phyloP scores from a whole-genome alignment of 805 yeast species.

The Danielozyma ontarioensis region DNA sequence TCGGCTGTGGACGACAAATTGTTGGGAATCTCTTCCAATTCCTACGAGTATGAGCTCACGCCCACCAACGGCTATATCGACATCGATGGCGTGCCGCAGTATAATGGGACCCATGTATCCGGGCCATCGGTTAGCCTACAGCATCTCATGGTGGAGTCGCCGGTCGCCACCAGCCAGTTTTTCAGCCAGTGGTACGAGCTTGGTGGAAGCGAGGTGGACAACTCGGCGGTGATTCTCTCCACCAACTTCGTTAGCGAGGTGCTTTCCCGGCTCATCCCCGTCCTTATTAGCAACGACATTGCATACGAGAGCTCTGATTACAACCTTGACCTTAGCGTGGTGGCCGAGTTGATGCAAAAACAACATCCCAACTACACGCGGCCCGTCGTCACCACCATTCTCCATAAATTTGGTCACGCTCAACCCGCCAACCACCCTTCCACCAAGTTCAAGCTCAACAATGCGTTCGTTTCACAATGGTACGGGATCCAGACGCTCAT shows the following conservation, averaged over 20 bases:
- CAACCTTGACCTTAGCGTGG: slow-evolving; percentile 8
- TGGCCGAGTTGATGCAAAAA: slow-evolving; percentile 17
- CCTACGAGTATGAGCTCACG: slow-evolving; percentile 33
- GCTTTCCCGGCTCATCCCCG: slow-evolving; percentile 21
- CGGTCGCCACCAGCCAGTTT: slow-evolving; percentile 55
- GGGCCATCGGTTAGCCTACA: slow-evolving; percentile 20
- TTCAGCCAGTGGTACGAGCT: slow-evolving; percentile 43
- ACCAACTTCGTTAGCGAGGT: slow-evolving; percentile 19
- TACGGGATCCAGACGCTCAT: slow-evolving; percentile 53
- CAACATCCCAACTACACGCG: slow-evolving; percentile 23
- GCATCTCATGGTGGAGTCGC: slow-evolving; percentile 38
- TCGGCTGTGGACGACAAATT: slow-evolving; percentile 11
- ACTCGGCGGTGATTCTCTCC: slow-evolving; percentile 29
- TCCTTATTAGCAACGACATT: slow-evolving; percentile 18
- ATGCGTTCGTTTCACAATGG: slow-evolving; percentile 47
- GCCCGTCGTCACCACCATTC: slow-evolving; percentile 45
- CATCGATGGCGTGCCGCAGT: slow-evolving; percentile 22
- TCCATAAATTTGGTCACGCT: slow-evolving; percentile 39
- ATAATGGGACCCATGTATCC: slow-evolving; percentile 4
- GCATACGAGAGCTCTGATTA: slow-evolving; percentile 11
- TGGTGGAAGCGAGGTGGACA: slow-evolving; percentile 54
- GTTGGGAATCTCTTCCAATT: slow-evolving; percentile 22
- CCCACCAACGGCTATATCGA: slow-evolving; percentile 23
- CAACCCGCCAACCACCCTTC: slow-evolving; percentile 7
- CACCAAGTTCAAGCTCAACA: slow-evolving; percentile 34